Base-by-base conservation (phyloP, 2,329 filamentous ascomycete genomes). In the Microcyclosporella mali region DNA sequence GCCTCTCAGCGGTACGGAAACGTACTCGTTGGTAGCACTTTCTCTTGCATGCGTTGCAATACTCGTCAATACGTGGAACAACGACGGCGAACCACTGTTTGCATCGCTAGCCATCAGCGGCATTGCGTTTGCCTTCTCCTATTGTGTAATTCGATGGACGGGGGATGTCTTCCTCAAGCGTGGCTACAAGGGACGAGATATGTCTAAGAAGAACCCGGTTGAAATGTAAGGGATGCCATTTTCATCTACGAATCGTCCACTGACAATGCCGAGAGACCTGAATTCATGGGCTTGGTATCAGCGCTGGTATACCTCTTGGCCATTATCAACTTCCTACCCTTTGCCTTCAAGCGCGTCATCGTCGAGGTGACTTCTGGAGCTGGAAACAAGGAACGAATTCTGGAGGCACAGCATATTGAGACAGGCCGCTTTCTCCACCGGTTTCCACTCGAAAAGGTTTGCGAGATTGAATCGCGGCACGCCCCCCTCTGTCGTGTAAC, bases 301-400 rank as follows among this genome's bases (percentile, higher is more conserved):
- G 92, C 90, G 7, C 79, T 92, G 53, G 88, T 97, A 18, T 97
- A 97, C 67, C 75, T 98, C 33, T 75, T 98, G 52, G 78, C 82
- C 37, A 76, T 97, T 53, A 94, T 97, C 54, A 71, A 88, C 50
- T 98, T 98, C 65, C 88, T 97, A 45, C 92, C 92, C 0, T 95
- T 95, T 66, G 86, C 89, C 1, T 97, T 98, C 66, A 97, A 95
- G 73, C 94, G 95, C 68, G 90, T 97, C 63, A 94, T 98, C 53
- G 89, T 95, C 18, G 86, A 88, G 12, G 88, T 89, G 30, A 97
- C 92, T 15, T 94, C 88, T 53, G 92, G 89, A 50, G 89, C 88
- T 51, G 89, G 89, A 37, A 95, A 95, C 66, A 76, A 86, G 51
- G 90, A 95, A 68, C 81, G 92, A 4, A 84, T 94, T 10, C 67